phyloP scores from a whole-genome alignment of 495 filamentous ascomycete species.

The Jackrogersella minutella region DNA sequence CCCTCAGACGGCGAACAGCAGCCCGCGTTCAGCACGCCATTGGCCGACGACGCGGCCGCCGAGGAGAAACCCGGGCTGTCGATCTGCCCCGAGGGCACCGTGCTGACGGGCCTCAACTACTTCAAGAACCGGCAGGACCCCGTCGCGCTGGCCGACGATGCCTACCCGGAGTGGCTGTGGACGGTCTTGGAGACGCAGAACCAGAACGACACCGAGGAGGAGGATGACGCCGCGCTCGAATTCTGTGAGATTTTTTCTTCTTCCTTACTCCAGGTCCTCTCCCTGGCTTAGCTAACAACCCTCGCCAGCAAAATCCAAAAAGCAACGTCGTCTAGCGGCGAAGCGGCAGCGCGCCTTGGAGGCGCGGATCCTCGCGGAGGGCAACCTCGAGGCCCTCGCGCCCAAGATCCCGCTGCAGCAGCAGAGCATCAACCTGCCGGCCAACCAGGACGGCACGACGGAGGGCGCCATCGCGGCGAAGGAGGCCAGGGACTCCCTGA shows the following conservation, averaged over 20 bases:
- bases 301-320: constrained; percentile 80
- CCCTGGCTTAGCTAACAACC: constrained; percentile 3
- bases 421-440: constrained; percentile 84
- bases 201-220: constrained; percentile 49
- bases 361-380: constrained; percentile 68
- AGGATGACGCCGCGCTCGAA: constrained; percentile 63
- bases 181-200: constrained; percentile 65
- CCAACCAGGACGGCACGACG: constrained; percentile 64
- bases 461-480: constrained; percentile 65
- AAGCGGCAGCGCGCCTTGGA: constrained; percentile 70
- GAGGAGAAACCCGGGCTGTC: constrained; percentile 43
- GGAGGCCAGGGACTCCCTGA: constrained; percentile 69
- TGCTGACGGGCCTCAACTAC: constrained; percentile 83
- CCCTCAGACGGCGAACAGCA: constrained; percentile 32
- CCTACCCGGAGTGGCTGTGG: constrained; percentile 96
- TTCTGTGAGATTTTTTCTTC: constrained; percentile 69
- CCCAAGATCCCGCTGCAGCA: constrained; percentile 83
- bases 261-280: neutral
- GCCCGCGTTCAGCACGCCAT: constrained; percentile 35
- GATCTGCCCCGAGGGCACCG: constrained; percentile 71
- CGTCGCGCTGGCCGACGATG: constrained; percentile 78
- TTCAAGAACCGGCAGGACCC: constrained; percentile 75
- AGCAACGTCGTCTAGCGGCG: constrained; percentile 72
- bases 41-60: constrained; percentile 12
- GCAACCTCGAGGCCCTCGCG: constrained; percentile 68